These are phyloP conservation scores for Gossypium laxum DNA, from an alignment of 441 rosid species.

Conservation along the genomic window DNA sequence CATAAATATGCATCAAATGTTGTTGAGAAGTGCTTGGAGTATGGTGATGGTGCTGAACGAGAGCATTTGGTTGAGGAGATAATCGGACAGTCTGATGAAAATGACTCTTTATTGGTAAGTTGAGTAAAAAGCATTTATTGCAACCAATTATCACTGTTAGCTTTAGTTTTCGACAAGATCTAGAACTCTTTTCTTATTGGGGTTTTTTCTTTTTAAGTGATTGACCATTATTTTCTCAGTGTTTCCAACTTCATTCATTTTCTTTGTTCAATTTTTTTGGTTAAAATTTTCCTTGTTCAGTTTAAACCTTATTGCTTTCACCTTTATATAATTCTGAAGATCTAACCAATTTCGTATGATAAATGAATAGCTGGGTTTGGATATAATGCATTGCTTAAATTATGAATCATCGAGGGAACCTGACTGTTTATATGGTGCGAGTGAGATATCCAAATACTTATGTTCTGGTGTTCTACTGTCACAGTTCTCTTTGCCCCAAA, in stretches of 20 bases:
- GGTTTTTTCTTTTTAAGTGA: neutral
- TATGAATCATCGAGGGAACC: neutral
- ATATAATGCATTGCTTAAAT: neutral
- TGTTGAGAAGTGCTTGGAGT: constrained; percentile 48
- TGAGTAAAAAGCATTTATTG: neutral
- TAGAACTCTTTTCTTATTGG: neutral
- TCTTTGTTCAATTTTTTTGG: neutral
- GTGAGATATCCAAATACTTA: neutral
- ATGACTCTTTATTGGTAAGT: constrained; percentile 45
- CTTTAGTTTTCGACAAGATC: neutral
- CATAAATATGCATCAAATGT: constrained; percentile 58
- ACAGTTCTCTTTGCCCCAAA: neutral
- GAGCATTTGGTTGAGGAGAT: constrained; percentile 47
- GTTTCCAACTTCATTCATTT: neutral
- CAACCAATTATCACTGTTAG: neutral
- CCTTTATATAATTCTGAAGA: neutral
- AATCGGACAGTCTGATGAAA: constrained; percentile 40
- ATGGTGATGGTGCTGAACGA: constrained; percentile 37
- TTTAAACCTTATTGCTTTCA: neutral
- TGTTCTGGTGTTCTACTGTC: neutral
- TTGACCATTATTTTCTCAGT: neutral
- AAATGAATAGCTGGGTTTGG: neutral
- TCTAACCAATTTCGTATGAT: neutral
- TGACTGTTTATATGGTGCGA: neutral
- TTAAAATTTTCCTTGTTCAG: neutral